A percentile compares a stretch with the other conserved stretches of the same genome.
Evolutionary conservation across 169 alveolate genomes (phyloP).

Genomic region (Cryptosporidium canis): DNA sequence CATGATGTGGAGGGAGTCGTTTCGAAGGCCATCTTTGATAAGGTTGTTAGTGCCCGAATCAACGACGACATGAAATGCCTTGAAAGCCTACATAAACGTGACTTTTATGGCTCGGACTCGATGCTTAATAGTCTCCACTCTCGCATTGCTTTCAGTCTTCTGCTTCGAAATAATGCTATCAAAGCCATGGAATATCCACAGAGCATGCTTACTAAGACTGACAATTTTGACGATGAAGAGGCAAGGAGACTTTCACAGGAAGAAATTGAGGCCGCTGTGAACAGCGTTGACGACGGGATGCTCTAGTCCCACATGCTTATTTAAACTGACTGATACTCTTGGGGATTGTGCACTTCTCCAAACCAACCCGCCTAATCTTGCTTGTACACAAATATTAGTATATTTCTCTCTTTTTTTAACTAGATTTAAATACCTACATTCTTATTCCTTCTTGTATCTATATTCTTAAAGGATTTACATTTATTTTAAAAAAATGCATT

Average conservation of each 20-base stretch:
- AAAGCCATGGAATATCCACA: slow-evolving; percentile 79
- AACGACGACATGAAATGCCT: slow-evolving; percentile 89
- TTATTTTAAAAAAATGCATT: not conserved
- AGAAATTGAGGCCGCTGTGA: slow-evolving; percentile 72
- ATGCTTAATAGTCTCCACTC: slow-evolving; percentile 90
- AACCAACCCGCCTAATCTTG: not conserved
- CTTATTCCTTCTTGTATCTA: not conserved
- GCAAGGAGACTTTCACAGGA: slow-evolving; percentile 69
- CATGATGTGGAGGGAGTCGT: slow-evolving; percentile 91
- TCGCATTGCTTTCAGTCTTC: slow-evolving; percentile 92
- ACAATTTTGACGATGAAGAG: slow-evolving; percentile 23
- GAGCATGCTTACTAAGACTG: not conserved
- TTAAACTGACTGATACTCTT: not conserved
- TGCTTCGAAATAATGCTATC: slow-evolving; percentile 90
- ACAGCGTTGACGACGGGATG: slow-evolving; percentile 68
- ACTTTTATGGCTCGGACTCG: slow-evolving; percentile 87
- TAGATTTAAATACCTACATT: not conserved
- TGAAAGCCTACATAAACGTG: slow-evolving; percentile 79
- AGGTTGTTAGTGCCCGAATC: slow-evolving; percentile 92
- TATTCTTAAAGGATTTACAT: not conserved
- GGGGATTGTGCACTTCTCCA: not conserved
- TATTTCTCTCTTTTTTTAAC: not conserved
- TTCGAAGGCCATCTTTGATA: slow-evolving; percentile 95
- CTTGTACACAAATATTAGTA: not conserved
- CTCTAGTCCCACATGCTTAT: not conserved